Evolutionary conservation across 176 grass and related monocot genomes (phyloP), one percentile per base, ranked within the genome.

Genomic region (Bolboschoenus planiculmis): DNA sequence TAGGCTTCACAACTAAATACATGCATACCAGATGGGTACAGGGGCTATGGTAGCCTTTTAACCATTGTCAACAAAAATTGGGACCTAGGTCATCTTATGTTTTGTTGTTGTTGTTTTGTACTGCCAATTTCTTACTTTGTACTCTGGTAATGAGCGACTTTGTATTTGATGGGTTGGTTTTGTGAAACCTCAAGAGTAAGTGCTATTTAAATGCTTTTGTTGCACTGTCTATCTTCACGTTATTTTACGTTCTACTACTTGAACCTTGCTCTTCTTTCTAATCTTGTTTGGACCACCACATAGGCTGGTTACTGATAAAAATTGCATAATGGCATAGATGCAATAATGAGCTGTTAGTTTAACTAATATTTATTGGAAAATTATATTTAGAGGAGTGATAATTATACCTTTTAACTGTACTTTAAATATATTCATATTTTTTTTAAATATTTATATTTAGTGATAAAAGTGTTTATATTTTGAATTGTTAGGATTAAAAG

Each of bases 1-100:
- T 30, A 82, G 37, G 56, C 47, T 80, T 48, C 14, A 1, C 23
- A 43, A 63, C 60, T 63, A 30, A 46, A 60, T 62, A 46, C 33
- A 82, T 82, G 58, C 4, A 80, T 21, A 80, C n/a, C 54, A 39
- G 78, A 40, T 80, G 54, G 78, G 54, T 57, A 5, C 56, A 24
- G 35, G 37, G 60, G 18, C n/a, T 50, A 30, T 31, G 78, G 36
- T 80, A 59, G 58, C 59, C 59, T 65, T 62, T 61, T 62, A 82
- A 82, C 79, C 79, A 42, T 65, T 42, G 56, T 64, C 59, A 82
- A 64, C 56, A 65, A 62, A 82, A 82, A 61, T 82, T 39, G 57
- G 79, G 27, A 47, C 80, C n/a, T 63, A 62, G 80, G 27, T 48
- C 37, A 26, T 82, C 80, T 82, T 58, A 82, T 82, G 39, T 63